phyloP scores from a whole-genome alignment of 768 basidiomycete species.

The Phallus indusiatus region DNA sequence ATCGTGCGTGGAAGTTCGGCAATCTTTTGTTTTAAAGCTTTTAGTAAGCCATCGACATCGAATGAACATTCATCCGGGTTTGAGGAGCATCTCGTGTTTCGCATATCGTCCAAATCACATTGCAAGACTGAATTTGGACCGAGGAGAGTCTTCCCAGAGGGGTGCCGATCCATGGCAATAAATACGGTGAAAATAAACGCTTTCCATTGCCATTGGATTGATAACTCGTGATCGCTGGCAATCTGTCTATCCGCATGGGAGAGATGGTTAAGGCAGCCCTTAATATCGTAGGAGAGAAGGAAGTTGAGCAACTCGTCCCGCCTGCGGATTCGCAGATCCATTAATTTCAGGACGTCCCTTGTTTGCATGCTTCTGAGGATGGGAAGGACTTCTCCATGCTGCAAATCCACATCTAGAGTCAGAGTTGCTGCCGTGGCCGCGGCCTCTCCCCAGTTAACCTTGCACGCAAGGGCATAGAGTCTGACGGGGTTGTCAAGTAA shows the following conservation, averaged over 20 bases:
- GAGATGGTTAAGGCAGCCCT: conserved; percentile 3
- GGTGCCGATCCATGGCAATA: conserved; percentile 7
- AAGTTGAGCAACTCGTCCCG: conserved; percentile 28
- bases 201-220: conserved; percentile 8
- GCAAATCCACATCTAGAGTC: conserved; percentile 46
- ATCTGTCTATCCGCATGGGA: neutral
- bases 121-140: conserved; percentile 1
- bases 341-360: conserved; percentile 41
- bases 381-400: conserved; percentile 34
- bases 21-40: neutral
- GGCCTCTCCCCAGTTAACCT: conserved; percentile 52
- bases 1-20: conserved; percentile 2
- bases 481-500: conserved; percentile 42
- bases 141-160: conserved; percentile 4
- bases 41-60: conserved; percentile 1
- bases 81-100: conserved; percentile 1
- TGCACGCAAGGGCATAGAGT: conserved; percentile 44
- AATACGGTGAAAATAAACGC: conserved; percentile 5
- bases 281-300: neutral
- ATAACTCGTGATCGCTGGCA: conserved; percentile 6
- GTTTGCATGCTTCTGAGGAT: conserved; percentile 40
- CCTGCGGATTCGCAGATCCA: conserved; percentile 44
- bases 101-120: conserved; percentile 7
- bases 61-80: neutral
- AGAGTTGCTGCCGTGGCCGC: conserved; percentile 42